Evolutionary conservation across 371 early-diverging fungal genomes (phyloP), one percentile per base, ranked within the genome.

Genomic region (Synchytrium microbalum): DNA sequence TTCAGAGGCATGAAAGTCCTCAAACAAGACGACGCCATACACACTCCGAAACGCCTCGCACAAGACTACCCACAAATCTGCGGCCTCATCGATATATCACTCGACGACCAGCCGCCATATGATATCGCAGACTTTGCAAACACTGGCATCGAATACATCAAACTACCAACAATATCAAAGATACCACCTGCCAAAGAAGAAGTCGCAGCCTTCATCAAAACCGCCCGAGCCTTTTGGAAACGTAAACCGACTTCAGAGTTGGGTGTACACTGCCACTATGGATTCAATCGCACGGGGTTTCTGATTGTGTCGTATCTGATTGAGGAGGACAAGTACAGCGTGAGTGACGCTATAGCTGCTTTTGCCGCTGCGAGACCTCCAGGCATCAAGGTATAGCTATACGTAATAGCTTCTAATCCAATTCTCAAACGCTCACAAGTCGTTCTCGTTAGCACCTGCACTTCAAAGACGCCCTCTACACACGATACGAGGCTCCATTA

Each of bases 211-310:
- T 88, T 88, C 59, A 82, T 79, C 30, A 64, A 71, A 3, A 70
- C 79, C 13, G 84, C 79, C 3, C 67, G 72, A 1, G 66, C 71
- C 2, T 85, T 83, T 38, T 85, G 87, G 85, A 64, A 63, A 16
- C 74, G 78, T 57, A 73, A 75, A n/a, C 86, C 87, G 1, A 79
- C 79, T 46, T 75, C 75, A 14, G 86, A 88, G 32, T 80, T 88
- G 56, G 87, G 83, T 5, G 84, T 88, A 0, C 32, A 26, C 16
- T n/a, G n/a, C n/a, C n/a, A n/a, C n/a, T n/a, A n/a, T n/a, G n/a
- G n/a, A n/a, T n/a, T n/a, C n/a, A n/a, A n/a, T n/a, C n/a, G 88
- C n/a, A 88, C 87, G 0, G 88, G 88, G 3, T 87, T 87, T 64
- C 76, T 88, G 68, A 75, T 88, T 24, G 83, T 84, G 60, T 84